These are phyloP conservation scores for Chaetomiaceae sp. DNA, from an alignment of 2,329 filamentous ascomycete genomes.

Conservation along the genomic window DNA sequence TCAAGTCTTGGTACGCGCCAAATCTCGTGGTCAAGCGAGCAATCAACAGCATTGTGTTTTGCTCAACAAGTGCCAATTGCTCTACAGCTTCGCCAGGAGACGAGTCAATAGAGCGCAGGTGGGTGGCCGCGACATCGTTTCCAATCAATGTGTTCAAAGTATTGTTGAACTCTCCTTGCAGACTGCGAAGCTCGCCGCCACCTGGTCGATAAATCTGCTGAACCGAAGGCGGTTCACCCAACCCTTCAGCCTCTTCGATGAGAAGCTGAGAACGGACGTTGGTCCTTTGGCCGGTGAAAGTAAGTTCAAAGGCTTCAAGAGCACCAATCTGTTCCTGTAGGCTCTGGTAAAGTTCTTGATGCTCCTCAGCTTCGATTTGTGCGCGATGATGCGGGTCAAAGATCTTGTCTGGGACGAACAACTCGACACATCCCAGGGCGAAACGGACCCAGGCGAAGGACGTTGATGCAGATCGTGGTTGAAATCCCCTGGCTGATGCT, in stretches of 20 bases:
- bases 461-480: slow-evolving; percentile 33
- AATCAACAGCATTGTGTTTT: slow-evolving; percentile 64
- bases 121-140: slow-evolving; percentile 39
- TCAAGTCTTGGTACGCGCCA: slow-evolving; percentile 80
- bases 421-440: slow-evolving; percentile 65
- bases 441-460: slow-evolving; percentile 71
- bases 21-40: slow-evolving; percentile 66
- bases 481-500: slow-evolving; percentile 31
- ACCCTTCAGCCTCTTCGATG: slow-evolving; percentile 54
- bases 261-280: slow-evolving; percentile 64
- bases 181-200: slow-evolving; percentile 59
- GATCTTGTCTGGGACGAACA: slow-evolving; percentile 81
- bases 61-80: slow-evolving; percentile 48
- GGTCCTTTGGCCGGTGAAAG: slow-evolving; percentile 63
- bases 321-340: slow-evolving; percentile 56
- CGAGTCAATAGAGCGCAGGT: slow-evolving; percentile 33
- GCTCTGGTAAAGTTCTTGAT: slow-evolving; percentile 49
- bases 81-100: slow-evolving; percentile 34
- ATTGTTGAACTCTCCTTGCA: slow-evolving; percentile 82
- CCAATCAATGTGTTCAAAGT: slow-evolving; percentile 62
- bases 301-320: slow-evolving; percentile 60
- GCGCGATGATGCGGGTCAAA: slow-evolving; percentile 74
- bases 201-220: slow-evolving; percentile 67
- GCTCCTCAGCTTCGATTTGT: slow-evolving; percentile 60
- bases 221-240: slow-evolving; percentile 65